phyloP scores from a whole-genome alignment of 2,329 filamentous ascomycete species.

The Cytospora paraplurivora region DNA sequence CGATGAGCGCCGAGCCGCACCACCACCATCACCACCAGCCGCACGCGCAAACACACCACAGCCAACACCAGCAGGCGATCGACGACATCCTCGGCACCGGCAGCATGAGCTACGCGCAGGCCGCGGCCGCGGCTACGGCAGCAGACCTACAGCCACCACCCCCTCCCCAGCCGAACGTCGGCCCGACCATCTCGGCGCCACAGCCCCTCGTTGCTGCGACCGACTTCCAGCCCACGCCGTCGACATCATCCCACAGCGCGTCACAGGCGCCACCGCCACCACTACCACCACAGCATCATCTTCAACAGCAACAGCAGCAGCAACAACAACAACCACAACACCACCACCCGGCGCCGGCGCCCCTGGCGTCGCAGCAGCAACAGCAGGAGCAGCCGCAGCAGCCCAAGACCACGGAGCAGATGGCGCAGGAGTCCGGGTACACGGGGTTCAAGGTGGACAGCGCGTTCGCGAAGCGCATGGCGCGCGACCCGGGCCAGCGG shows the following conservation, averaged over 20 bases:
- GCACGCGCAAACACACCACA: slow-evolving; percentile 7
- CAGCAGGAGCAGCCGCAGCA: slow-evolving; percentile 37
- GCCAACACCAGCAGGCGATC: slow-evolving; percentile 17
- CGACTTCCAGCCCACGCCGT: slow-evolving; percentile 29
- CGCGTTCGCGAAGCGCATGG: slow-evolving; percentile 57
- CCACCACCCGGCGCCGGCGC: background rate
- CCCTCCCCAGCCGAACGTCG: slow-evolving; percentile 23
- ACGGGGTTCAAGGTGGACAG: slow-evolving; percentile 52
- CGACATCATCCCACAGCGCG: slow-evolving; percentile 2
- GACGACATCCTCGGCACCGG: slow-evolving; percentile 24
- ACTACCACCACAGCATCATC: too few species aligned
- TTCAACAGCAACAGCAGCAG: slow-evolving; percentile 6
- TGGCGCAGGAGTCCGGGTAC: slow-evolving; percentile 53
- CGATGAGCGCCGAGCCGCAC: slow-evolving; percentile 25
- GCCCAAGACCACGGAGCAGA: slow-evolving; percentile 47
- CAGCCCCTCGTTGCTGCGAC: slow-evolving; percentile 29
- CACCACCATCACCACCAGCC: slow-evolving; percentile 20
- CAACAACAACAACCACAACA: background rate
- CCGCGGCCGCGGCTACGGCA: slow-evolving; percentile 23
- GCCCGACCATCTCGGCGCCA: slow-evolving; percentile 24
- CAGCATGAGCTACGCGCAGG: slow-evolving; percentile 21
- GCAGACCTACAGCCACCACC: slow-evolving; percentile 25
- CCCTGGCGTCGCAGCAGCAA: background rate
- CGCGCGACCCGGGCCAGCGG: slow-evolving; percentile 51
- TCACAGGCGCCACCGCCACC: background rate